Percentiles rank a stretch among this genome's conserved stretches.
Evolutionary conservation across 306 rosid species (phyloP).

Genomic region (Gillenia trifoliata): DNA sequence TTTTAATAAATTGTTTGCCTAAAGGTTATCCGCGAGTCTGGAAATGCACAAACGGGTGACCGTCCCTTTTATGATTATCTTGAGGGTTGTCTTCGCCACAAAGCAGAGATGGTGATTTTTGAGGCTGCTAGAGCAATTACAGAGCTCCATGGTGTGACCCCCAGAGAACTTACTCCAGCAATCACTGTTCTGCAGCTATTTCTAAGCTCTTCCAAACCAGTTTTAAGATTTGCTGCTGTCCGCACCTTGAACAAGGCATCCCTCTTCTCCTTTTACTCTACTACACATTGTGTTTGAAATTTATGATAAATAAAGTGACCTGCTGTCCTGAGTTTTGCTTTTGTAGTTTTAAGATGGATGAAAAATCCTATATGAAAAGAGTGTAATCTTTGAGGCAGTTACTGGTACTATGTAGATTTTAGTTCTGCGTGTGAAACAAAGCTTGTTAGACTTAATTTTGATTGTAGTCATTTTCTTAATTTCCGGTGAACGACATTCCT

Average conservation of each 20-base stretch:
- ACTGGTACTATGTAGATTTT: neutral
- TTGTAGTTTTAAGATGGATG: neutral
- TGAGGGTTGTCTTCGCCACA: slow-evolving; percentile 98
- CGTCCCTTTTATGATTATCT: slow-evolving; percentile 95
- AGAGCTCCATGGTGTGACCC: slow-evolving; percentile 87
- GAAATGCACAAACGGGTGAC: slow-evolving; percentile 69
- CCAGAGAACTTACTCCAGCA: slow-evolving; percentile 89
- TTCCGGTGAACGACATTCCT: neutral
- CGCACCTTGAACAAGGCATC: slow-evolving; percentile 93
- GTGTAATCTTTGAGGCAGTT: neutral
- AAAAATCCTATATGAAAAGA: neutral
- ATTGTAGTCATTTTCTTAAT: neutral
- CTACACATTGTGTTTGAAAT: slow-evolving; percentile 8
- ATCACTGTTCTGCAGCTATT: slow-evolving; percentile 98
- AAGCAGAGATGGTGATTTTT: slow-evolving; percentile 97
- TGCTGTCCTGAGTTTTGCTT: neutral
- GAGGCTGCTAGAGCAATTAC: slow-evolving; percentile 99
- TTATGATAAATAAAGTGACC: neutral
- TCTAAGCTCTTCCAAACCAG: slow-evolving; percentile 96
- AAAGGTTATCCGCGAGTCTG: slow-evolving; percentile 87
- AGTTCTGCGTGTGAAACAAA: neutral
- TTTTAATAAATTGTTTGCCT: slow-evolving; percentile 18
- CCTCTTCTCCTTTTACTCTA: neutral
- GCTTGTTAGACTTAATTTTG: neutral
- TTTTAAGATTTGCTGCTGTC: slow-evolving; percentile 96